phyloP scores from a whole-genome alignment of 176 grass and related monocot genomes.

The Otatea glauca region DNA sequence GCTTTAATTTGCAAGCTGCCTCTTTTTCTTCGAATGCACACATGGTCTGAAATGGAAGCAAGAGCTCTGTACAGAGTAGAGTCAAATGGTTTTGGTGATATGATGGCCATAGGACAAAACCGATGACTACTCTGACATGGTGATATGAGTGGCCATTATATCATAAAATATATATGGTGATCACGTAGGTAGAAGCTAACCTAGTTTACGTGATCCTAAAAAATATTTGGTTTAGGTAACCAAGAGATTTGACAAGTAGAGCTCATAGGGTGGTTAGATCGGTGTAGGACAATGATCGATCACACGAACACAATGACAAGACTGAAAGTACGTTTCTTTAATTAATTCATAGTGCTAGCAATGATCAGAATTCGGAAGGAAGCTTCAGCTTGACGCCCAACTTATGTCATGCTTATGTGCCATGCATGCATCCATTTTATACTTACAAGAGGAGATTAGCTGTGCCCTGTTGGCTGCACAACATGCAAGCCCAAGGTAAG shows the following conservation, averaged over 20 bases:
- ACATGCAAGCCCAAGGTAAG: background rate
- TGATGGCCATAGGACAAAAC: background rate
- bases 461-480: constrained; percentile 30
- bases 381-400: constrained; percentile 21
- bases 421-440: constrained; percentile 9
- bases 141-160: constrained; percentile 12
- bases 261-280: constrained; percentile 33
- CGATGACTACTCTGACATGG: background rate
- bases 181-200: constrained; percentile 9
- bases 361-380: background rate
- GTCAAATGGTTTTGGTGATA: constrained; percentile 6
- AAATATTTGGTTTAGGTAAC: constrained; percentile 21
- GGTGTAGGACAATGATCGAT: background rate
- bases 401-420: constrained; percentile 46
- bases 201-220: constrained; percentile 10
- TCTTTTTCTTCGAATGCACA: background rate
- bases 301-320: constrained; percentile 43
- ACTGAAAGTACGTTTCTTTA: constrained; percentile 13
- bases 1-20: background rate
- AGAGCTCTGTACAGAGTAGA: background rate
- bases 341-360: constrained; percentile 21
- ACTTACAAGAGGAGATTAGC: background rate
- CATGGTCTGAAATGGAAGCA: background rate
- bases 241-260: constrained; percentile 44
- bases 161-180: background rate